Conservation (phyloP, 306 rosid species). For the Ziziphus jujuba region DNA sequence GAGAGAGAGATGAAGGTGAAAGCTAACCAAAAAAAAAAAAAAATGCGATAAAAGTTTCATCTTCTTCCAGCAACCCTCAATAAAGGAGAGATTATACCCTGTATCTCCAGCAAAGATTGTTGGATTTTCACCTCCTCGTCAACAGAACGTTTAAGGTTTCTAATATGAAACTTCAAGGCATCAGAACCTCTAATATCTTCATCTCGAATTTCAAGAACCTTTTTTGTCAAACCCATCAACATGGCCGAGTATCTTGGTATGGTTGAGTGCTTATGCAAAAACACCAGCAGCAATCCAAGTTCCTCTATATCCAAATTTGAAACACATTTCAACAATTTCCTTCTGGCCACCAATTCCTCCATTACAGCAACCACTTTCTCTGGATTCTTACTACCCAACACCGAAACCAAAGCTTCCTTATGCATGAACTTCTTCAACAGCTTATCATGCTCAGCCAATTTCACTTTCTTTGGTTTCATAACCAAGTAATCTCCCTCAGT, state of each 20-base stretch:
- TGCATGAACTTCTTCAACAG: constrained; percentile 86
- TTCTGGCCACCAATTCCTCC: constrained; percentile 88
- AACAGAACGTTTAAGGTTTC: constrained; percentile 72
- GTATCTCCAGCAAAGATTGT: constrained; percentile 69
- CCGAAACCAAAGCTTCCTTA: constrained; percentile 70
- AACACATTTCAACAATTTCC: constrained; percentile 62
- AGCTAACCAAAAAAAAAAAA: constrained; percentile 12
- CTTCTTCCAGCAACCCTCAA: constrained; percentile 75
- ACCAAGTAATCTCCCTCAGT: constrained; percentile 64
- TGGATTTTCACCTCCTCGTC: constrained; percentile 79
- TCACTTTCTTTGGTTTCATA: constrained; percentile 51
- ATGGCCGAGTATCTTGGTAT: constrained; percentile 56
- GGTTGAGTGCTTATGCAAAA: constrained; percentile 64
- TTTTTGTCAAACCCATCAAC: constrained; percentile 68
- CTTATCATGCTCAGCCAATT: constrained; percentile 66
- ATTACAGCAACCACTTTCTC: constrained; percentile 78
- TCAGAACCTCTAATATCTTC: constrained; percentile 61
- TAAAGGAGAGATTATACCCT: constrained; percentile 82
- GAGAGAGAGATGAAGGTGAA: constrained; percentile 2
- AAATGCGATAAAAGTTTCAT: constrained; percentile 37
- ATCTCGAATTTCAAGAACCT: constrained; percentile 66
- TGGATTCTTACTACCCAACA: constrained; percentile 56
- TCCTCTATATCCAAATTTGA: constrained; percentile 60
- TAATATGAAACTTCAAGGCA: constrained; percentile 41
- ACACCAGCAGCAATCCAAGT: constrained; percentile 54